Conservation (phyloP, 192 early-diverging fungal genomes). For the Mortierella alpina region DNA sequence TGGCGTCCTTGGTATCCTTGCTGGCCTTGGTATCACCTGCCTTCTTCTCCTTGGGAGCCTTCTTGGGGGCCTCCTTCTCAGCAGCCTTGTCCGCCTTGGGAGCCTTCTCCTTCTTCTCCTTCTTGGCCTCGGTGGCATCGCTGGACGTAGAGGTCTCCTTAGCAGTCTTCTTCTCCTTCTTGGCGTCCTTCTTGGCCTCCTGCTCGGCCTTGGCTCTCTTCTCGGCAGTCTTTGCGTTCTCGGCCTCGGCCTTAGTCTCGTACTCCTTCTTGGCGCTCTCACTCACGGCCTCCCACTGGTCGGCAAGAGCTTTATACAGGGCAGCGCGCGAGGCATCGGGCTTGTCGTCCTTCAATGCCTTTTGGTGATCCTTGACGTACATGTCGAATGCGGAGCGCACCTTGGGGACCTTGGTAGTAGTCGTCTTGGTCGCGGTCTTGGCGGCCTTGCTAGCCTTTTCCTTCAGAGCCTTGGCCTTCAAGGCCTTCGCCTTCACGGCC, state of each 20-base stretch:
- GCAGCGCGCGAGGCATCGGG: constrained; percentile 48
- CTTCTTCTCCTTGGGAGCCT: constrained; percentile 26
- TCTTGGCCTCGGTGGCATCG: constrained; percentile 1
- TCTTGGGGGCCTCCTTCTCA: not conserved
- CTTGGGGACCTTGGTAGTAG: constrained; percentile 20
- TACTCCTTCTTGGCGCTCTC: constrained; percentile 23
- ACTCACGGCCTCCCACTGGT: constrained; percentile 47
- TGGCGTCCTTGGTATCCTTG: constrained; percentile 17
- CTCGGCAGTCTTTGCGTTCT: constrained; percentile 37
- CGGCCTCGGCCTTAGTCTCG: constrained; percentile 32
- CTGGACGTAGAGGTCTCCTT: not conserved
- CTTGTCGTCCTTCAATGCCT: constrained; percentile 30
- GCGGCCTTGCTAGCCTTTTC: constrained; percentile 6
- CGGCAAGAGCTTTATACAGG: constrained; percentile 41
- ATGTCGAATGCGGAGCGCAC: constrained; percentile 49
- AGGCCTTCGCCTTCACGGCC: constrained; percentile 20
- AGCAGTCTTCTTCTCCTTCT: constrained; percentile 12
- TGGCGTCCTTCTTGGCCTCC: constrained; percentile 30
- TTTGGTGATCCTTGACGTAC: constrained; percentile 50
- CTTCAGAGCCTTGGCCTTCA: not conserved
- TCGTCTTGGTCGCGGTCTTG: not conserved
- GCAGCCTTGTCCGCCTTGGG: not conserved
- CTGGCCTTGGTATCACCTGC: constrained; percentile 13
- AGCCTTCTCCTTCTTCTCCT: constrained; percentile 18
- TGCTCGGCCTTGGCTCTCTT: constrained; percentile 23